Base-by-base conservation (phyloP, 2,329 filamentous ascomycete genomes). In the Coleophoma crateriformis region DNA sequence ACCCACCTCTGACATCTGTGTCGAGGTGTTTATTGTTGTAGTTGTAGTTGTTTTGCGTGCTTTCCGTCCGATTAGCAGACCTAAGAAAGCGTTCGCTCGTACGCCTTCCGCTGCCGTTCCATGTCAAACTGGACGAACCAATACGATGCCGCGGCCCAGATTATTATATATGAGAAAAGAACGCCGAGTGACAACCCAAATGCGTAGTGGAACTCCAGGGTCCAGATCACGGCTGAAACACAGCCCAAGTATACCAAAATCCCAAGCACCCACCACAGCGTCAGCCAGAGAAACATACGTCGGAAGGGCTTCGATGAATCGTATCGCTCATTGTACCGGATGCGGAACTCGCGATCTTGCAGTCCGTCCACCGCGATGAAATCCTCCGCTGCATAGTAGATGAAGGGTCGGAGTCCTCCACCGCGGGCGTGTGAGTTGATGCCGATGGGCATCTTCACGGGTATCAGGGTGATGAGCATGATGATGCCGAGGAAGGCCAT, bases 401-500 rank as follows among this genome's bases (percentile, higher is more conserved):
- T 53, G 42, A 59, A 59, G 0, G 57, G 57, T 12, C 55, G 52
- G 33, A 58, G 37, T 17, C 44, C 44, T 3, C 51, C 52, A 8
- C 57, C 57, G 44, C 57, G 32, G 0, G 55, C 50, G n/a, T 59
- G 57, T 4, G 57, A 59, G 19, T 59, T 57, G 19, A 59, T 58
- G 1, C 57, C 57, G 8, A 55, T 55, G 3, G 57, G 57, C 42
- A 94, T 80, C 20, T 84, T 64, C 67, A 92, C 94, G n/a, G 84
- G 80, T 20, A 95, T 84, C n/a, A 95, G 70, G 4, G 83, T 82
- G 46, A 88, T 87, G 33, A 92, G 79, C 68, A 95, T 85, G 32
- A 92, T 67, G 20, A 95, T 82, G 39, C 89, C 80, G 11, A 87
- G 79, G 59, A 96, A 88, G 46, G 84, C 88, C 71, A 95, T 89